phyloP scores from a whole-genome alignment of 768 basidiomycete genomes.

The Trametes cubensis region DNA sequence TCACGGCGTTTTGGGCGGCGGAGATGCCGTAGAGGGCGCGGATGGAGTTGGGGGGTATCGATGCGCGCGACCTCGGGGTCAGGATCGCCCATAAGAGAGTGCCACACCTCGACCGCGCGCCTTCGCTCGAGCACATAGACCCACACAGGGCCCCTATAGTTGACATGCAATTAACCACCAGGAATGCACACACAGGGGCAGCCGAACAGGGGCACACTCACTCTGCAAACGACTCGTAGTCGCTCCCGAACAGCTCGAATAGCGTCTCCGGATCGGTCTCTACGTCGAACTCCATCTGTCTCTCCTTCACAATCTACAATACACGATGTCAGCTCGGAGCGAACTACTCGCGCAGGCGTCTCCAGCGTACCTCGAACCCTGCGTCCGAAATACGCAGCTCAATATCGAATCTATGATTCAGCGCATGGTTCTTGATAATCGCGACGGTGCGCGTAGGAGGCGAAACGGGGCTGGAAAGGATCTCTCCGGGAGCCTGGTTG shows the following conservation, averaged over 20 bases:
- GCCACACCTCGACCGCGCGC: constrained; percentile 79
- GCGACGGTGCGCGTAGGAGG: constrained; percentile 67
- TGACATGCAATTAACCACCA: too few species aligned
- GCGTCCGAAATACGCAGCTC: constrained; percentile 79
- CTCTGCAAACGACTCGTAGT: constrained; percentile 75
- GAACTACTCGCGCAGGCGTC: not conserved
- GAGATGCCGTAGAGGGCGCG: constrained; percentile 70
- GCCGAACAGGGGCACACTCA: constrained; percentile 53
- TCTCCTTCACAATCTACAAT: constrained; percentile 77
- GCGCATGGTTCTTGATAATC: constrained; percentile 81
- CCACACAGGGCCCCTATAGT: constrained; percentile 79
- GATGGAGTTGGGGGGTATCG: constrained; percentile 63
- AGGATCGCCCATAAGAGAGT: constrained; percentile 70
- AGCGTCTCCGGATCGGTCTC: constrained; percentile 81
- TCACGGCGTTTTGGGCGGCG: constrained; percentile 60
- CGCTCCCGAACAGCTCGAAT: constrained; percentile 79
- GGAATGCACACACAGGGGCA: not conserved
- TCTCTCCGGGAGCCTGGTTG: constrained; percentile 19
- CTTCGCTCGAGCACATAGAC: constrained; percentile 86
- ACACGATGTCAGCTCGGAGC: constrained; percentile 3
- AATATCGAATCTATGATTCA: constrained; percentile 75
- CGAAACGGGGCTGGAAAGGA: constrained; percentile 14
- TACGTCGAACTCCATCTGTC: constrained; percentile 87
- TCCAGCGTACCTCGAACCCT: constrained; percentile 73
- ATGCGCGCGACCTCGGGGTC: constrained; percentile 60